phyloP scores from a whole-genome alignment of 768 basidiomycete species.

The Psilocybe tampanensis region DNA sequence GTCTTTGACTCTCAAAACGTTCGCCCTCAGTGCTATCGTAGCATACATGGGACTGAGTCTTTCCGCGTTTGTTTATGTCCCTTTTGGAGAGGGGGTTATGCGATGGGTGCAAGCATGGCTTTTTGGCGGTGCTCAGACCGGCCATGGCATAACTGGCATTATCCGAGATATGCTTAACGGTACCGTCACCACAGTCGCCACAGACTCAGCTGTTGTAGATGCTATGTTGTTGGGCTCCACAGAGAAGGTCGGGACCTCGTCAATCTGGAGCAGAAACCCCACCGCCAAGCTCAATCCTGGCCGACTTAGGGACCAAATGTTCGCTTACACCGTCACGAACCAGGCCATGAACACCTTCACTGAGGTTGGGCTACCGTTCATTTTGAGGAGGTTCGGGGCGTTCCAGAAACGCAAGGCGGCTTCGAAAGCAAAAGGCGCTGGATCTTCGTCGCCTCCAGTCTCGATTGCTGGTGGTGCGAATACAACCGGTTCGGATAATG shows the following conservation, averaged over 20 bases:
- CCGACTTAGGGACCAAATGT: conserved; percentile 88
- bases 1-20: conserved; percentile 89
- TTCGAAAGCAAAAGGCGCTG: conserved; percentile 9
- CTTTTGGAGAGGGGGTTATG: conserved; percentile 89
- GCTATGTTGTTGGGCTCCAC: conserved; percentile 2
- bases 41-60: conserved; percentile 91
- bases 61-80: conserved; percentile 95
- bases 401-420: conserved; percentile 45
- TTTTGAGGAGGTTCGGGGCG: conserved; percentile 60
- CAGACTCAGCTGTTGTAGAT: conserved; percentile 5
- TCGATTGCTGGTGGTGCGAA: conserved; percentile 6
- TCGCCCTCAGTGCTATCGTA: conserved; percentile 85
- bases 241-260: conserved; percentile 15
- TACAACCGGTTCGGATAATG: conserved; percentile 19
- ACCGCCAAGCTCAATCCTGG: conserved; percentile 63
- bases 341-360: conserved; percentile 78
- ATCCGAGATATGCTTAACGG: conserved; percentile 32
- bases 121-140: conserved; percentile 30
- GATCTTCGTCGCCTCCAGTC: not conserved
- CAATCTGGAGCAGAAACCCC: conserved; percentile 55
- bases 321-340: conserved; percentile 89
- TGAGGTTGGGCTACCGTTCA: conserved; percentile 82
- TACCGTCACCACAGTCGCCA: conserved; percentile 19
- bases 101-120: conserved; percentile 47
- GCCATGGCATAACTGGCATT: conserved; percentile 20